Base-by-base conservation (phyloP, 2,329 filamentous ascomycete genomes). In the Rutstroemia sp. region DNA sequence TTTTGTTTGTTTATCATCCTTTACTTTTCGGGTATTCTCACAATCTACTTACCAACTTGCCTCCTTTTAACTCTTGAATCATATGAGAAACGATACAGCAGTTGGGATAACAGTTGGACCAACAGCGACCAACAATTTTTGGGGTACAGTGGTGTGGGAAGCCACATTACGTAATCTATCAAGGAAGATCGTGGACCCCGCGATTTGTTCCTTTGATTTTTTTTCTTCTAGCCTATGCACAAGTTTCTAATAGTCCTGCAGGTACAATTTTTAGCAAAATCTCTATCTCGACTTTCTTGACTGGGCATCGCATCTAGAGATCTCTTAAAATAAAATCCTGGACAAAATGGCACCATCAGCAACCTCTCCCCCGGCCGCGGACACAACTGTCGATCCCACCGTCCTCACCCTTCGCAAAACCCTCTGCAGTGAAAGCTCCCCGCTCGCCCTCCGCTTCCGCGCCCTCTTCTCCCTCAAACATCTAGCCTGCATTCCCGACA, bases 401-500 rank as follows among this genome's bases (percentile, higher is more conserved):
- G 69, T 79, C 58, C 60, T 69, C 45, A 67, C 70, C 36, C 72
- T 95, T 52, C 86, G 90, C 68, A 80, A 87, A 67, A 88, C 86
- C 58, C 83, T 99, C 58, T 86, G 81, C 66, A 87, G 88, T 49
- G 94, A 97, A 75, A 75, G 80, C 14, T 87, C 88, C 60, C 84
- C 92, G 47, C 87, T 99, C 54, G 87, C 92, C 40, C 80, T 89
- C 61, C 90, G 94, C 61, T 99, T 97, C 75, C 90, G 94, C 66
- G 92, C 94, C 45, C 88, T 99, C 65, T 99, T 99, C 77, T 96
- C 92, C 17, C 84, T 99, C 59, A 99, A 99, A 76, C 89, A 97
- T 71, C 77, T 97, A 59, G 92, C 94, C 48, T 85, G 82, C 57
- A 81, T 85, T 62, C 72, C 79, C 39, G 80, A 79, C 42, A 80